Evolutionary conservation across 495 filamentous ascomycete species (phyloP), one percentile per base, ranked within the genome.

Genomic region (Thozetella sp.): DNA sequence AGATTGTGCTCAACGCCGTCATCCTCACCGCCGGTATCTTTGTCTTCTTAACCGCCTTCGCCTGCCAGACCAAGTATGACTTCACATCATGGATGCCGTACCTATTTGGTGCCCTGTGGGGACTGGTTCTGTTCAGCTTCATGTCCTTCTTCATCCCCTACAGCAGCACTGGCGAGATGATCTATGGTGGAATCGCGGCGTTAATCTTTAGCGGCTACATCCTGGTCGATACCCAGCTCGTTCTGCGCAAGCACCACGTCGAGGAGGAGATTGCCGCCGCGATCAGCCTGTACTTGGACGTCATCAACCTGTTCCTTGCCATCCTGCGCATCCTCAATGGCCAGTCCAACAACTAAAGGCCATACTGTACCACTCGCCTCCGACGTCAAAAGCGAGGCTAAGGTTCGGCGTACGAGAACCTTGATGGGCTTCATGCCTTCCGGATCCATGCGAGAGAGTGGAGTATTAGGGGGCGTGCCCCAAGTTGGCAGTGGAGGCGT

Each of bases 241-340:
- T 99, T 25, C 88, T 99, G 85, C 86, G 93, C 61, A 91, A 95
- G 71, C 93, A 96, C 67, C 96, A 99, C 69, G 93, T 96, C 54
- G 95, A 99, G 77, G 95, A 99, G 83, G 95, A 99, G 83, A 97
- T 99, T 71, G 93, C 93, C 0, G 95, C 95, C 53, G 89, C 93
- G 1, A 97, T 99, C 70, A 91, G 90, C 68, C 83, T 99, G 51
- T 99, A 99, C 72, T 79, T 99, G 43, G 95, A 99, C 73, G 87
- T 99, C 64, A 89, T 99, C 77, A 99, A 99, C 79, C 75, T 99
- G 64, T 99, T 99, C 85, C 77, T 99, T 62, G 89, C 90, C 34
- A 97, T 97, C 70, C 81, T 97, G 62, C 81, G 93, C 65, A 96
- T 97, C 60, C 81, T 97, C 65, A 97, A 97, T 74, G 90, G 85